phyloP scores from a whole-genome alignment of 345 rosid genomes.

The Barbarea vulgaris region DNA sequence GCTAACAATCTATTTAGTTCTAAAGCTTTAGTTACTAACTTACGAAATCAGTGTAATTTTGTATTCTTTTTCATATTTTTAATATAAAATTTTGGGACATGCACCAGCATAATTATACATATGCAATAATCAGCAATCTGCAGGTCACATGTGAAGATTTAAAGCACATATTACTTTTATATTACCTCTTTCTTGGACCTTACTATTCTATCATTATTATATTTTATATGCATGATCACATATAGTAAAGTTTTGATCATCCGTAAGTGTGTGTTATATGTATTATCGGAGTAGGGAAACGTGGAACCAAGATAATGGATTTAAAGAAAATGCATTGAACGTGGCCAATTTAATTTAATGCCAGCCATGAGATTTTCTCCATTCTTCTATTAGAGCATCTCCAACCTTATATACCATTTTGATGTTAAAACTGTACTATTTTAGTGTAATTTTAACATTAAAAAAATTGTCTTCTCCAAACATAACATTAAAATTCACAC shows the following conservation, averaged over 20 bases:
- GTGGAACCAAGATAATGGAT: slow-evolving; percentile 16
- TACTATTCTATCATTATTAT: not conserved
- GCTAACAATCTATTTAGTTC: not conserved
- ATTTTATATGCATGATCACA: not conserved
- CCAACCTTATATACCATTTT: too few relatives aligned
- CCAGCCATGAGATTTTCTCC: slow-evolving; percentile 2
- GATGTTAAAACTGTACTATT: too few relatives aligned
- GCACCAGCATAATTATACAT: not conserved
- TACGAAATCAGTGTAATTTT: not conserved
- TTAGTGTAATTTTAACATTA: too few relatives aligned
- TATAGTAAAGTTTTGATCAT: not conserved
- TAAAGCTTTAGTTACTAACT: not conserved
- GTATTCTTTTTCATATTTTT: not conserved
- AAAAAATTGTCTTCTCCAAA: too few relatives aligned
- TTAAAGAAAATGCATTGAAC: slow-evolving; percentile 25
- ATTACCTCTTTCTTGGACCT: not conserved
- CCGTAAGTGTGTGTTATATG: slow-evolving; percentile 10
- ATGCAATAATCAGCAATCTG: not conserved
- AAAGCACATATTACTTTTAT: slow-evolving; percentile 19
- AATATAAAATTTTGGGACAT: not conserved
- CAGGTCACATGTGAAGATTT: slow-evolving; percentile 32
- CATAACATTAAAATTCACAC: too few relatives aligned
- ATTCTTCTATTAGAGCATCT: not conserved
- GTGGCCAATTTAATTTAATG: slow-evolving; percentile 17
- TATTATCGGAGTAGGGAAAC: not conserved